Evolutionary conservation across 1,139 yeast species (phyloP), one percentile per base, ranked within the genome.

Genomic region (Saccharomyces hybrid): DNA sequence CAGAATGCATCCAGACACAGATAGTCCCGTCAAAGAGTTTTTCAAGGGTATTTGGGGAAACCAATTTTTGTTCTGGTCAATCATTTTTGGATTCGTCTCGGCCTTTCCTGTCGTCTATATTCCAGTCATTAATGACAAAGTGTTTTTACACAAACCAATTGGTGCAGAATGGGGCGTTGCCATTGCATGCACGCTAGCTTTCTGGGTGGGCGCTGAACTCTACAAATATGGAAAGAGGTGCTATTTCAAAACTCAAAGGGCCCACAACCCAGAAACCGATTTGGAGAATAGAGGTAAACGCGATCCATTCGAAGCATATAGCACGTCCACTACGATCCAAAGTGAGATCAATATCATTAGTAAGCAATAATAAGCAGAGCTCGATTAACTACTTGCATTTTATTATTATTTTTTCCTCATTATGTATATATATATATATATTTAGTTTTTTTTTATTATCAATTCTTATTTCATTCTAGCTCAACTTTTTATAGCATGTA

Each of bases 91-190:
- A 0, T 80, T 86, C 61, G 69, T 80, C 14, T 77, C 90, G 1
- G 85, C 86, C 7, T 85, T 89, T 78, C 96, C 96, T 31, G 86
- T 88, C 38, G 81, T 88, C 47, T 88, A 88, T 71, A 88, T 89
- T 62, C 97, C 97, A 1, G 96, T 87, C 27, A 88, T 89, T 65
- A 89, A 89, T 70, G 74, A 78, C 54, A 79, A 80, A 60, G 96
- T 89, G 12, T 89, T 89, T 68, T 76, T 85, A 63, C 96, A 89
- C 68, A 77, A 74, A 11, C 82, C 86, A 4, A 87, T 88, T 59
- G 79, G 84, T 2, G 84, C 83, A 73, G 96, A 88, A 73, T 88
- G 96, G 95, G 95, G 89, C 2, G 72, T 88, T 58, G 82, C 91
- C 0, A 65, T 87, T 65, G 91, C 82, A 0, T 84, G 83, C 56